Conservation (phyloP, 129 eudicot genomes). For the Dittrichia graveolens region DNA sequence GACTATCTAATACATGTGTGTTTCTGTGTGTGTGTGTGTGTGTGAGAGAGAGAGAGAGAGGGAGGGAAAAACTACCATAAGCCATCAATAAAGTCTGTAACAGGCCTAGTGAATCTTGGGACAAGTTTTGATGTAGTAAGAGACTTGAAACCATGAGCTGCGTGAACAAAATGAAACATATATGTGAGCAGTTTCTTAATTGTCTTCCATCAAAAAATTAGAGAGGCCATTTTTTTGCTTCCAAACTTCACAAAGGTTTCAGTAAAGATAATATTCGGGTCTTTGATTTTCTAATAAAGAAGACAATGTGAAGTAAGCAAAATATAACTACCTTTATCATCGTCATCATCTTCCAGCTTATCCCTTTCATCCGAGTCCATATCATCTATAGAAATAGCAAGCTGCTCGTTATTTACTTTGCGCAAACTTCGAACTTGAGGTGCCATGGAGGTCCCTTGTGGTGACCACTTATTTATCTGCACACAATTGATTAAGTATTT, state of each 20-base stretch:
- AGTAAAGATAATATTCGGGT: neutral
- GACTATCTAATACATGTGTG: neutral
- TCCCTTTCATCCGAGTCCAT: slow-evolving; percentile 51
- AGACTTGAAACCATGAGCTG: slow-evolving; percentile 99
- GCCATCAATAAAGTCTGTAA: slow-evolving; percentile 84
- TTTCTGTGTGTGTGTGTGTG: neutral
- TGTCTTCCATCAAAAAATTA: neutral
- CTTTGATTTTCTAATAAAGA: neutral
- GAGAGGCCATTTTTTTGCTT: neutral
- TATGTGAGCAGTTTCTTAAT: slow-evolving; percentile 20
- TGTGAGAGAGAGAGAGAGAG: slow-evolving; percentile 13
- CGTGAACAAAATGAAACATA: slow-evolving; percentile 18
- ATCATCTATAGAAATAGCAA: slow-evolving; percentile 87
- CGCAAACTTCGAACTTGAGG: slow-evolving; percentile 95
- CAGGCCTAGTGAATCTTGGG: slow-evolving; percentile 94
- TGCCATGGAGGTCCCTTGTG: slow-evolving; percentile 56
- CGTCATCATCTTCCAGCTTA: slow-evolving; percentile 81
- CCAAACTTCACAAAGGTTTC: neutral
- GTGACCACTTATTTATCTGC: slow-evolving; percentile 76
- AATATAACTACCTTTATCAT: slow-evolving; percentile 70
- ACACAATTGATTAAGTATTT: neutral
- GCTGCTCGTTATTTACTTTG: slow-evolving; percentile 81
- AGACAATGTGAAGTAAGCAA: neutral
- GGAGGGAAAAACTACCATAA: slow-evolving; percentile 60
- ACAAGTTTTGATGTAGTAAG: slow-evolving; percentile 86